Conservation (phyloP, 2,329 filamentous ascomycete genomes). For the Fusarium sambucinum region DNA sequence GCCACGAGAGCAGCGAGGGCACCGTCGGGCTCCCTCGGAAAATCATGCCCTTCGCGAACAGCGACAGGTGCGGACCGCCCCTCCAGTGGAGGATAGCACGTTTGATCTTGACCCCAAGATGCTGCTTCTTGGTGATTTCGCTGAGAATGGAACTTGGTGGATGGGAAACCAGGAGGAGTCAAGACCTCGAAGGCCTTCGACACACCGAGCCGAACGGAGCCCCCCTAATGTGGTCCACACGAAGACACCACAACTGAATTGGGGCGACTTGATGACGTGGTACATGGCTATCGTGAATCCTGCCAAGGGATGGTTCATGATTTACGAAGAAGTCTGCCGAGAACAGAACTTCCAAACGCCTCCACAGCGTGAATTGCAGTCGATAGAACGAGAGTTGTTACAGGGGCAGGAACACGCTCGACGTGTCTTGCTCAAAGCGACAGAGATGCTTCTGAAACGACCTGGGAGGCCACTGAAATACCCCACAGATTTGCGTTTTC, state of each 20-base stretch:
- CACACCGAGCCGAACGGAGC: constrained; percentile 34
- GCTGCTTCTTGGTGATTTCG: constrained; percentile 78
- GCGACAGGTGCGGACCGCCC: constrained; percentile 35
- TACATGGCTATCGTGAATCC: constrained; percentile 77
- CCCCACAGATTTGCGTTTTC: constrained; percentile 78
- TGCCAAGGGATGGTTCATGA: constrained; percentile 73
- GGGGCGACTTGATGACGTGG: constrained; percentile 78
- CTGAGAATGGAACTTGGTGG: constrained; percentile 88
- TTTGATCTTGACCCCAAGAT: constrained; percentile 79
- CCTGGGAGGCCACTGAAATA: constrained; percentile 77
- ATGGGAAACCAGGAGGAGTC: constrained; percentile 67
- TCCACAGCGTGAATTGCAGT: constrained; percentile 55
- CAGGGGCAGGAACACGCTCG: constrained; percentile 77
- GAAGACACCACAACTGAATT: constrained; percentile 77
- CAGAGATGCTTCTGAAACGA: constrained; percentile 82
- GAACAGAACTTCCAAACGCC: constrained; percentile 47
- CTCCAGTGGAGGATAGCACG: constrained; percentile 37
- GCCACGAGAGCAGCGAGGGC: constrained; percentile 50
- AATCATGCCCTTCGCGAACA: constrained; percentile 46
- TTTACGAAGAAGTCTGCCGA: constrained; percentile 65
- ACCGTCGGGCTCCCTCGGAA: constrained; percentile 54
- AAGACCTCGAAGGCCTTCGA: constrained; percentile 32
- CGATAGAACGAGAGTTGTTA: constrained; percentile 62
- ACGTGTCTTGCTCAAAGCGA: constrained; percentile 78
- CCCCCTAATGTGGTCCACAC: constrained; percentile 31